A percentile compares a stretch with the other conserved stretches of the same genome.
Conservation (phyloP, 768 basidiomycete genomes). For the Rhodocollybia butyracea region DNA sequence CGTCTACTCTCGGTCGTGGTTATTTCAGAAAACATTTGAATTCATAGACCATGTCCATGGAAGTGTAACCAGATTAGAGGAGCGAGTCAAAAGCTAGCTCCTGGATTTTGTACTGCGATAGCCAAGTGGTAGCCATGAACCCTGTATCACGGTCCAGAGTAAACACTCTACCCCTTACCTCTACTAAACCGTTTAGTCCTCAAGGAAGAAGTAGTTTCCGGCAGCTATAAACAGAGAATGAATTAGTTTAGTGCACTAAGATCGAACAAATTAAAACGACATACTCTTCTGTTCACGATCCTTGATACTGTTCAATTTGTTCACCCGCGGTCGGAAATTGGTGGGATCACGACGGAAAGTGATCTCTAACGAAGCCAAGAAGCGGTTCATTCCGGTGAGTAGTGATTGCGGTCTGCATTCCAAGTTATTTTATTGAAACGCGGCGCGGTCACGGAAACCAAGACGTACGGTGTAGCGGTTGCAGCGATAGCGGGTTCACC, state of each 20-base stretch:
- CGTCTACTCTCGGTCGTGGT: no score
- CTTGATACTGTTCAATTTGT: conserved; percentile 82
- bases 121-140: no score
- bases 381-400: conserved; percentile 96
- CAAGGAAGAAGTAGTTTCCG: conserved; percentile 92
- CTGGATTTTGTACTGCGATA: no score
- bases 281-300: conserved; percentile 84
- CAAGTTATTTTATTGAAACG: background rate
- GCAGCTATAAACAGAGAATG: conserved; percentile 41
- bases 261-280: conserved; percentile 17
- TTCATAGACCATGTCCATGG: no score
- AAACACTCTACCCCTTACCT: no score
- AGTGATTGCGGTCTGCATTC: conserved; percentile 81
- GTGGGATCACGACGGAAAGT: conserved; percentile 98
- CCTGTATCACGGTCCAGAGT: no score
- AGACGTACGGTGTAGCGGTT: conserved; percentile 82
- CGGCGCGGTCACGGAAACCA: conserved; percentile 4
- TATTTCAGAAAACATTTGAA: no score
- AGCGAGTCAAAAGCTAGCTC: no score
- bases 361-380: conserved; percentile 92
- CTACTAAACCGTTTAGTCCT: conserved; percentile 50
- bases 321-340: conserved; percentile 86
- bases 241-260: background rate
- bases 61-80: no score
- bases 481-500: conserved; percentile 84